These are phyloP conservation scores for Prunus mume DNA, from an alignment of 306 rosid species.

Conservation along the genomic window DNA sequence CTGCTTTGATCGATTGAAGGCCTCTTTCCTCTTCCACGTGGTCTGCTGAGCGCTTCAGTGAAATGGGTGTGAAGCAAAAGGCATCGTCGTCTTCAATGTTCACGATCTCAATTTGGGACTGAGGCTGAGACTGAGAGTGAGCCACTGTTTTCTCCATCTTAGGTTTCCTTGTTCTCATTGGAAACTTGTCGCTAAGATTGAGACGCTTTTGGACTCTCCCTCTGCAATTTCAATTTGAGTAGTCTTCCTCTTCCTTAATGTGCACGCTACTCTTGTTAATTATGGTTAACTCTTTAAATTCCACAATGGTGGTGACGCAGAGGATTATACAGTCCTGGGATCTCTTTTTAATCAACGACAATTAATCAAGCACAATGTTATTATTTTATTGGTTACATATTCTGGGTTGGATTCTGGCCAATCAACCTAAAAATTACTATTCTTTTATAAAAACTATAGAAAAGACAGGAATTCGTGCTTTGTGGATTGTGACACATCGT, in stretches of 20 bases:
- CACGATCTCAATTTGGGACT: conserved; percentile 4
- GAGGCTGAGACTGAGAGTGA: background rate
- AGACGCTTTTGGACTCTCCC: background rate
- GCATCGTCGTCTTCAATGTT: conserved; percentile 14
- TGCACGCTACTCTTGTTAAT: background rate
- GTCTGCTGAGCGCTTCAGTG: background rate
- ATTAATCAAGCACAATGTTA: too few relatives aligned
- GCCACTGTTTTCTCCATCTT: background rate
- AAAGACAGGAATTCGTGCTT: too few relatives aligned
- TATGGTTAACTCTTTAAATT: background rate
- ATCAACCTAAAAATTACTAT: too few relatives aligned
- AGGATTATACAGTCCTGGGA: too few relatives aligned
- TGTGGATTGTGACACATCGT: too few relatives aligned
- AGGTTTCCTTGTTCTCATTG: background rate
- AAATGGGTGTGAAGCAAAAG: background rate
- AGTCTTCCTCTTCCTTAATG: background rate
- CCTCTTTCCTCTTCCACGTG: background rate
- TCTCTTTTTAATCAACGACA: too few relatives aligned
- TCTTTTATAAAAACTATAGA: too few relatives aligned
- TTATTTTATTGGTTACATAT: too few relatives aligned
- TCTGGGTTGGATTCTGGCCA: too few relatives aligned
- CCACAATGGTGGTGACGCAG: too few relatives aligned
- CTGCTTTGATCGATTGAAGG: conserved; percentile 9
- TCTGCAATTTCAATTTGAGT: background rate
- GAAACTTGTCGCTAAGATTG: background rate